Conservation (phyloP, 106 monocot genomes). For the Iris macrosiphon region DNA sequence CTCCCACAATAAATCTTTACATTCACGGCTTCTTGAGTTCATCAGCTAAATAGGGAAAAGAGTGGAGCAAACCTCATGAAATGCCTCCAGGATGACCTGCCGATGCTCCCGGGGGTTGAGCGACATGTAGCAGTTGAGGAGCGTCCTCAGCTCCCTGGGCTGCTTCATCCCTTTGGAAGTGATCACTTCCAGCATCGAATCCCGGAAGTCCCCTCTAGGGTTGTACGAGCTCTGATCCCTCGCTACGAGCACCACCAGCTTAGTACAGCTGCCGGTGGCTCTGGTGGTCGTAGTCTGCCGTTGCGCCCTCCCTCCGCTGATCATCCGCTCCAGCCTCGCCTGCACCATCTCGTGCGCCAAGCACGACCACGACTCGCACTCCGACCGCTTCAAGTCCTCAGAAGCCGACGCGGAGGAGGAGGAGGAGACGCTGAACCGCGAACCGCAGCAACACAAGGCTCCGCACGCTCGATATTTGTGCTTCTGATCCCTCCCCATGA, state of each 20-base stretch:
- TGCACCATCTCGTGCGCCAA: slow-evolving; percentile 43
- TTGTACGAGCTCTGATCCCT: slow-evolving; percentile 29
- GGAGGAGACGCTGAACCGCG: slow-evolving; percentile 26
- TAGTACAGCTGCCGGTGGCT: neutral
- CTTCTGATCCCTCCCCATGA: too few species aligned
- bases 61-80: slow-evolving; percentile 49
- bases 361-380: slow-evolving; percentile 12
- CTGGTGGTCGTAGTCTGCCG: neutral
- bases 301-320: slow-evolving; percentile 1
- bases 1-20: too few species aligned
- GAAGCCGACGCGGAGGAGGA: slow-evolving; percentile 6
- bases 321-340: slow-evolving; percentile 34
- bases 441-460: slow-evolving; percentile 16
- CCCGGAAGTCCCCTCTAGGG: slow-evolving; percentile 35
- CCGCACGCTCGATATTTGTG: too few species aligned
- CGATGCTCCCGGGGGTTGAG: slow-evolving; percentile 46
- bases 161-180: slow-evolving; percentile 34
- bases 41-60: too few species aligned
- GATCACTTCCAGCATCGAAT: slow-evolving; percentile 54
- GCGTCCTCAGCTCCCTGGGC: slow-evolving; percentile 37
- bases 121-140: slow-evolving; percentile 57
- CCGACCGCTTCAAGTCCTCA: neutral
- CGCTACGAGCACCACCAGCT: slow-evolving; percentile 36
- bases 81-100: slow-evolving; percentile 47
- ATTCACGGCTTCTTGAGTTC: too few species aligned